Conservation (phyloP, 2,329 filamentous ascomycete genomes). For the Venturiaceae sp. region DNA sequence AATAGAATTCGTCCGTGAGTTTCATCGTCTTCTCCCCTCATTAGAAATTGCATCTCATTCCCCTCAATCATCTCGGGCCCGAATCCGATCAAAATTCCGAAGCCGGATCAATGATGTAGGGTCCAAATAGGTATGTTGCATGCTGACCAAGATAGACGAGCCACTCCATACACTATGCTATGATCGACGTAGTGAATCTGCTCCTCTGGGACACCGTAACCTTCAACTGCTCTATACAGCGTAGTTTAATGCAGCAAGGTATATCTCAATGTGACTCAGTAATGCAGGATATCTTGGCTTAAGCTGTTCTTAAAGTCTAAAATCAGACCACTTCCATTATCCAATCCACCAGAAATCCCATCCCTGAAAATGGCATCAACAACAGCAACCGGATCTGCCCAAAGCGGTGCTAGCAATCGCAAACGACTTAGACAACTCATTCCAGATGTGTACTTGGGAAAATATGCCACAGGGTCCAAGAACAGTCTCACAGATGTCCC, state of each 20-base stretch:
- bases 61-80: too few species aligned
- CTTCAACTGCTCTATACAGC: background rate
- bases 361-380: background rate
- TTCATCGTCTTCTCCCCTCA: too few species aligned
- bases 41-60: too few species aligned
- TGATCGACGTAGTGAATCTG: background rate
- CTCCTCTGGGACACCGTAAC: background rate
- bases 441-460: slow-evolving; percentile 25
- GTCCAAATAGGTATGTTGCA: too few species aligned
- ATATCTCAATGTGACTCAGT: background rate
- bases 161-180: background rate
- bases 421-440: slow-evolving; percentile 26
- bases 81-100: too few species aligned
- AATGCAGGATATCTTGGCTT: background rate
- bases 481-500: slow-evolving; percentile 36
- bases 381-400: background rate
- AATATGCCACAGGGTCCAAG: slow-evolving; percentile 26
- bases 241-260: background rate
- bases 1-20: too few species aligned
- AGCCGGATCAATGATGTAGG: too few species aligned
- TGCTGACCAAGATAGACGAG: too few species aligned
- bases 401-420: background rate
- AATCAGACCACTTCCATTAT: background rate
- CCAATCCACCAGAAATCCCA: too few species aligned
- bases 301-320: too few species aligned